phyloP scores from a whole-genome alignment of 2,329 filamentous ascomycete genomes.

The Colletotrichum musicola region DNA sequence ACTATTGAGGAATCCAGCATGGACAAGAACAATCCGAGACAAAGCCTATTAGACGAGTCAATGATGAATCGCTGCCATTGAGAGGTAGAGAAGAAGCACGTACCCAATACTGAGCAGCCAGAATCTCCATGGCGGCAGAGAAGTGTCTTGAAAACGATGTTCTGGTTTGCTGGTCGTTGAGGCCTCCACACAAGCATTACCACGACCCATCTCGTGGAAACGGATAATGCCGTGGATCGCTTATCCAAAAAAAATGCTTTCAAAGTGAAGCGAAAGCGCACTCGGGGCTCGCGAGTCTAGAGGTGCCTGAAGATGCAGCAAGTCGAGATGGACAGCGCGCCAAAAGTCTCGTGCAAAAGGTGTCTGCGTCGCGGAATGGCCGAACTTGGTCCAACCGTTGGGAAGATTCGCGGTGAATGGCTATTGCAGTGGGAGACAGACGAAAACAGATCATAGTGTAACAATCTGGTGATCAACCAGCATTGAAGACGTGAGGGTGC shows the following conservation, averaged over 20 bases:
- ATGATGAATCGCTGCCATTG: not conserved
- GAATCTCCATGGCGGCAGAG: constrained; percentile 48
- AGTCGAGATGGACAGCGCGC: not conserved
- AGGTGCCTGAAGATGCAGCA: too few relatives aligned
- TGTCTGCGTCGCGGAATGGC: not conserved
- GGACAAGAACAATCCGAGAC: constrained; percentile 67
- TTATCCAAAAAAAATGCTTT: too few relatives aligned
- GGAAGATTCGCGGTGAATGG: not conserved
- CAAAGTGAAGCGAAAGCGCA: too few relatives aligned
- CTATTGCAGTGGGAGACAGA: not conserved
- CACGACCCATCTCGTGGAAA: constrained; percentile 9
- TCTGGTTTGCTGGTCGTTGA: constrained; percentile 1
- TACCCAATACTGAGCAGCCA: constrained; percentile 52
- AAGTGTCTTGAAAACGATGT: constrained; percentile 18
- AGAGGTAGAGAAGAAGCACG: not conserved
- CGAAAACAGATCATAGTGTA: constrained; percentile 26
- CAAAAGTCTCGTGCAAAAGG: not conserved
- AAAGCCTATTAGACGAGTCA: constrained; percentile 52
- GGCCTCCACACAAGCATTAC: constrained; percentile 13
- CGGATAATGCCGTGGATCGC: too few relatives aligned
- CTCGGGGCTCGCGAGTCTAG: too few relatives aligned
- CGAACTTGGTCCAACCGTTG: not conserved
- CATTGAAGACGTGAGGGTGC: not conserved
- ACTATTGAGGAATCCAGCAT: constrained; percentile 72
- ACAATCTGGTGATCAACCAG: not conserved